Base-by-base conservation (phyloP, 768 basidiomycete species). In the Lentinula detonsa region DNA sequence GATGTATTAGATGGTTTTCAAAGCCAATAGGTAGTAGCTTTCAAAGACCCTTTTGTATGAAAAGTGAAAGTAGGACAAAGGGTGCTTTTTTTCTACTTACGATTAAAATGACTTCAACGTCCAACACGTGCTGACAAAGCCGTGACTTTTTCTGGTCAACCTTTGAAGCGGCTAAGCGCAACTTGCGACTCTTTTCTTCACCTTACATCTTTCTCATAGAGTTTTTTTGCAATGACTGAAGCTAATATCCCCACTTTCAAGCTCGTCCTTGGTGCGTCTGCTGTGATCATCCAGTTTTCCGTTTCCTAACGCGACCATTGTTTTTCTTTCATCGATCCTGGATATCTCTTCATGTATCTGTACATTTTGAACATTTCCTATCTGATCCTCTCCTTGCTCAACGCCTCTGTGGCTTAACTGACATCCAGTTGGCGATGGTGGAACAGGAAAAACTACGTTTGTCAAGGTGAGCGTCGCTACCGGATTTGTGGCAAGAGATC, bases 401-500 rank as follows among this genome's bases (percentile, higher is more conserved):
- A 64, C 49, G 62, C 59, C 55, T 58, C 50, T 64, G 61, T 62
- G 69, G 65, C 64, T 51, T 35, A 62, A 53, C 61, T 54, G 59
- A 28, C 61, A 49, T 64, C 61, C 69, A 95, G 94, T 96, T 66
- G 95, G 95, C 66, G 95, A 98, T 71, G 95, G 95, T 71, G 95
- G 95, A 69, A 97, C 95, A 61, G 95, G 94, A 67, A 96, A 98
- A 81, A 98, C 95, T 62, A 98, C 95, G 57, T 98, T 97, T 75
- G 95, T 98, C 81, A 98, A 98, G 86, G 93, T 93, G 68, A 66
- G 76, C 71, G 60, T 59, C 66, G 65, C 64, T 64, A 54, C 50
- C 62, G 15, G 16, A n/a, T 35, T 7, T 52, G 35, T 18, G 55
- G 60, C 59, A 34, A 67, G 63, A 67, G 81, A 87, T 88, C 83